phyloP scores from a whole-genome alignment of 495 filamentous ascomycete species.

The Aspergillus kassunensis region DNA sequence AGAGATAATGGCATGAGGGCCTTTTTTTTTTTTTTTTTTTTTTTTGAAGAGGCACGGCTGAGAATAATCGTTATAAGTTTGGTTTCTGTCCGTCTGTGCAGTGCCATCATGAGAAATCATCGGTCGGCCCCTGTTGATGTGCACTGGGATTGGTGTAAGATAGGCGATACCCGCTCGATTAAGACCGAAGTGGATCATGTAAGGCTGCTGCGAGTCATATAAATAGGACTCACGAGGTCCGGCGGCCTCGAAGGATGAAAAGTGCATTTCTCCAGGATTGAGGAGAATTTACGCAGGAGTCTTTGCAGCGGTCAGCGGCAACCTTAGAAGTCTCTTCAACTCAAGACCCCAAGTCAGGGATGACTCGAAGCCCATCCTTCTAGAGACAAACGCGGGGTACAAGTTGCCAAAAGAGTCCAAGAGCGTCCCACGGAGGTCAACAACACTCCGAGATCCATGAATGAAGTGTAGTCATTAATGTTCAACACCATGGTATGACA shows the following conservation, averaged over 20 bases:
- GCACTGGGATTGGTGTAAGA: not conserved
- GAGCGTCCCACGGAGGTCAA: no score
- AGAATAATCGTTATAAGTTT: not conserved
- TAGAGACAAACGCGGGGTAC: not conserved
- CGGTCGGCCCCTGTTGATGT: not conserved
- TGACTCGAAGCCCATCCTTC: not conserved
- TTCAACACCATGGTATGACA: no score
- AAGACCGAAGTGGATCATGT: not conserved
- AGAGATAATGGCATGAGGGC: not conserved
- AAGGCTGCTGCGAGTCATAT: conserved; percentile 19
- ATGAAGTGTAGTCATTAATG: not conserved
- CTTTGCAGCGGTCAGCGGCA: not conserved
- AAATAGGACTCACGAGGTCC: not conserved
- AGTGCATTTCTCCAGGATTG: not conserved
- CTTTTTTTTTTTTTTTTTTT: no score
- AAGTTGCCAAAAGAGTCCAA: not conserved
- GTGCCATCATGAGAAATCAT: not conserved
- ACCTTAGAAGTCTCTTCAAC: not conserved
- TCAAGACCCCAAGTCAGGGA: not conserved
- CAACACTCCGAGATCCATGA: not conserved
- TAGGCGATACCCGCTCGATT: not conserved
- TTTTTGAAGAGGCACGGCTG: no score
- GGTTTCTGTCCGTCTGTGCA: not conserved
- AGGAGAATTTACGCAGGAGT: not conserved
- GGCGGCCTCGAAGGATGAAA: not conserved